Percentiles rank a stretch among this genome's conserved stretches.
phyloP scores from a whole-genome alignment of 129 eudicot species.

The Apium graveolens region DNA sequence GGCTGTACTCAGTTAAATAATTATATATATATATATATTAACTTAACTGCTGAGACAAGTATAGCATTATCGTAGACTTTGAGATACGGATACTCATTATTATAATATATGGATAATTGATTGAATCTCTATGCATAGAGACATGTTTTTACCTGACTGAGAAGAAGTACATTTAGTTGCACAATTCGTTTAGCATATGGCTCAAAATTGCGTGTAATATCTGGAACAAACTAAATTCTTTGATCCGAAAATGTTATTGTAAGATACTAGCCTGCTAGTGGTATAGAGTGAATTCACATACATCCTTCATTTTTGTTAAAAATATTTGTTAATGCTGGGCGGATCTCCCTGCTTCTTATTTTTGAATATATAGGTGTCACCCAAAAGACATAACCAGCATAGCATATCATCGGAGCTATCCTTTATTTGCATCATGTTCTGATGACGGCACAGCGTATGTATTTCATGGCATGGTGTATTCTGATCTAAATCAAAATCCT shows the following conservation, averaged over 20 bases:
- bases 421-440: constrained; percentile 86
- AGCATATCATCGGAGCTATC: constrained; percentile 79
- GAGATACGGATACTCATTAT: too few relatives aligned
- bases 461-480: constrained; percentile 96
- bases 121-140: not conserved
- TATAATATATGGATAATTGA: not conserved
- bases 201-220: not conserved
- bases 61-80: too few relatives aligned
- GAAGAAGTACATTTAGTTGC: not conserved
- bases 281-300: not conserved
- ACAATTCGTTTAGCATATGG: not conserved
- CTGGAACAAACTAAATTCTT: not conserved
- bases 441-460: constrained; percentile 90
- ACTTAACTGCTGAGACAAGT: too few relatives aligned
- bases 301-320: not conserved
- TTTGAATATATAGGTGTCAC: constrained; percentile 49
- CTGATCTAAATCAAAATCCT: constrained; percentile 85
- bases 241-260: not conserved
- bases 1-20: not conserved
- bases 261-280: not conserved
- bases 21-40: too few relatives aligned
- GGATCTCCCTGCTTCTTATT: not conserved
- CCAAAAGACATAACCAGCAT: constrained; percentile 67
- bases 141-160: too few relatives aligned
- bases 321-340: not conserved